Conservation (phyloP, 2,329 filamentous ascomycete genomes). For the Fusarium circinatum region DNA sequence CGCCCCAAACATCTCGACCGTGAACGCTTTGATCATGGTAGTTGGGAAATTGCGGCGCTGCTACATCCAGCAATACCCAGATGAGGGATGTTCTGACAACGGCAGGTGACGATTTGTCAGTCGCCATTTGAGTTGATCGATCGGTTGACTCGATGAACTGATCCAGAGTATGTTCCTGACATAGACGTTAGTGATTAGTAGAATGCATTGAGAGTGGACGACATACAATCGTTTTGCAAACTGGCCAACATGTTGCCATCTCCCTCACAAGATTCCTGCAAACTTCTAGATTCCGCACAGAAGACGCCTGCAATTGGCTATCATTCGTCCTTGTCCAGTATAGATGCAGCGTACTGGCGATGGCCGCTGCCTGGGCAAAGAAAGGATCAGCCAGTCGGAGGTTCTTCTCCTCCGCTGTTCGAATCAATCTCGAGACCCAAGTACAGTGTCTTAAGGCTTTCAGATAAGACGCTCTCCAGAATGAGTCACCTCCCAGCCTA, state of each 20-base stretch:
- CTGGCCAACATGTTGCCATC: slow-evolving; percentile 22
- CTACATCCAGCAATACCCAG: slow-evolving; percentile 22
- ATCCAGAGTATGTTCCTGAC: neutral
- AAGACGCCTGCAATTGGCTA: neutral
- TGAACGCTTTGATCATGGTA: neutral
- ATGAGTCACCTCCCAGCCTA: slow-evolving; percentile 6
- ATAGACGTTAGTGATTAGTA: neutral
- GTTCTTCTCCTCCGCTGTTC: slow-evolving; percentile 7
- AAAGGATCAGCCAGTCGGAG: slow-evolving; percentile 20
- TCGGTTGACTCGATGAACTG: slow-evolving; percentile 13
- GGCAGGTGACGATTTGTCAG: neutral
- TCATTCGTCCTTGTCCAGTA: slow-evolving; percentile 21
- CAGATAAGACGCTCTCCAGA: slow-evolving; percentile 23
- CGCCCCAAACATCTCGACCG: neutral
- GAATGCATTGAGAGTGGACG: accelerated
- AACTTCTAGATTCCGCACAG: slow-evolving; percentile 2
- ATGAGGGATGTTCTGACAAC: slow-evolving; percentile 14
- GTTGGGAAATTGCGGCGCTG: slow-evolving; percentile 22
- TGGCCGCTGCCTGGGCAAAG: slow-evolving; percentile 25
- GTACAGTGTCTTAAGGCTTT: slow-evolving; percentile 26
- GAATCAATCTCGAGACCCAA: slow-evolving; percentile 27
- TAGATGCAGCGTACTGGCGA: slow-evolving; percentile 9
- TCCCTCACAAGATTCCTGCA: slow-evolving; percentile 17
- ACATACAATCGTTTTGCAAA: slow-evolving; percentile 20
- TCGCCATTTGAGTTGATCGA: neutral